Evolutionary conservation across 441 rosid genomes (phyloP), one percentile per base, ranked within the genome.

Genomic region (Arabidopsis hybrid): DNA sequence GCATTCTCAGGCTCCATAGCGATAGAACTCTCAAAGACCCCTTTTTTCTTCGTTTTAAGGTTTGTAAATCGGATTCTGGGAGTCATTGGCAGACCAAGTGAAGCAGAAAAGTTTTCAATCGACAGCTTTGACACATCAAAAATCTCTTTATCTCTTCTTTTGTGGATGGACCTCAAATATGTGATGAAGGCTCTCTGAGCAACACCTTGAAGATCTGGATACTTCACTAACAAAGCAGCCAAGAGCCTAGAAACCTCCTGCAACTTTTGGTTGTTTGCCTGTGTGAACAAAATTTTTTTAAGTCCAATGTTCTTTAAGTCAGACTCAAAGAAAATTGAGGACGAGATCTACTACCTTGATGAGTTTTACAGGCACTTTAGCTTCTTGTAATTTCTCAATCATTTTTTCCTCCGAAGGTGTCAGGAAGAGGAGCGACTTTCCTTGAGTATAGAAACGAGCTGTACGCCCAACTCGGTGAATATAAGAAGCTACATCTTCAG

Each of bases 391-490:
- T 66, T 89, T 92, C 76, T 92, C 97, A 38, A 92, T 81, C 97
- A 95, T 95, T 84, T 91, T 86, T 85, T 83, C 86, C 81, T 95
- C 99, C 8, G 99, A 89, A 65, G 99, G 97, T 69, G 75, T 76
- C 77, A 95, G 75, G 85, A 95, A 95, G 76, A 95, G 82, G 67
- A 92, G 85, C 0, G 97, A 91, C 73, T 84, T 88, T 72, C 99
- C 98, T 42, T 83, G 81, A 38, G 92, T 80, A 43, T 62, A 76
- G 83, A 87, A 88, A 40, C 99, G 95, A 68, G 99, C 99, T 29
- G 99, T 92, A 35, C 98, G 97, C 53, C 99, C 99, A 81, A 89
- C 99, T 80, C 98, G 92, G 78, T 95, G 97, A 69, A 92, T 91
- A 87, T 92, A 95, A 65, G 98, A 87, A 62, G 87, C 85, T 72